Evolutionary conservation across 352 stramenopile species (phyloP), one percentile per base, ranked within the genome.

Genomic region (Phytophthora citrophthora): DNA sequence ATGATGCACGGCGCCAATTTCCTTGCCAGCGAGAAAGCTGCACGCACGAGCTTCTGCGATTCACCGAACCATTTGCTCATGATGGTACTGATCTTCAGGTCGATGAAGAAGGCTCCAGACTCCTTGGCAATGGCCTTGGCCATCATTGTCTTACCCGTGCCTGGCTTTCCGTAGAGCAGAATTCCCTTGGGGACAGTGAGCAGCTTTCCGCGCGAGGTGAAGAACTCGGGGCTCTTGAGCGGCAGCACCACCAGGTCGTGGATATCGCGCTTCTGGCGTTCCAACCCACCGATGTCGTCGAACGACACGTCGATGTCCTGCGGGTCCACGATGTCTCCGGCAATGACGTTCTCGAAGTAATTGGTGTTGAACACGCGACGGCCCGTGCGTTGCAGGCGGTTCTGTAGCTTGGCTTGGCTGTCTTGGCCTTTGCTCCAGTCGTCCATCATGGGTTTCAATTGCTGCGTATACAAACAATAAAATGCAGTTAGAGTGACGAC

Each of bases 1-100:
- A 99, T 97, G 68, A 99, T 97, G 64, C 90, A 97, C 2, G 97
- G 97, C 41, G 93, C 86, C 39, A 99, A 81, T 76, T 99, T 99
- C 38, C 86, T 76, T 13, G 96, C 96, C 27, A 99, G 75, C 44
- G 84, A 93, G 74, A 98, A 98, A 16, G 90, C 93, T 0, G 94
- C 94, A 34, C 90, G 85, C 50, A 98, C 93, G 18, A 98, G 79
- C 79, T 99, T 99, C 72, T 98, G 77, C 26, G 86, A 97, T 64
- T 96, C 88, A 38, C 88, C 88, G 63, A 96, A 96, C 88, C 88
- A 96, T 70, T 96, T 96, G 58, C 86, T 96, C 88, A 96, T 96
- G 74, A 96, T 90, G 39, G 88, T 96, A 36, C 83, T 93, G 56
- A 96, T 90, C 71, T 96, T 96, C 16, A 96, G 76, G 48, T 96